Percentiles rank a stretch among this genome's conserved stretches.
phyloP scores from a whole-genome alignment of 345 rosid species.

The Aquilaria sinensis region DNA sequence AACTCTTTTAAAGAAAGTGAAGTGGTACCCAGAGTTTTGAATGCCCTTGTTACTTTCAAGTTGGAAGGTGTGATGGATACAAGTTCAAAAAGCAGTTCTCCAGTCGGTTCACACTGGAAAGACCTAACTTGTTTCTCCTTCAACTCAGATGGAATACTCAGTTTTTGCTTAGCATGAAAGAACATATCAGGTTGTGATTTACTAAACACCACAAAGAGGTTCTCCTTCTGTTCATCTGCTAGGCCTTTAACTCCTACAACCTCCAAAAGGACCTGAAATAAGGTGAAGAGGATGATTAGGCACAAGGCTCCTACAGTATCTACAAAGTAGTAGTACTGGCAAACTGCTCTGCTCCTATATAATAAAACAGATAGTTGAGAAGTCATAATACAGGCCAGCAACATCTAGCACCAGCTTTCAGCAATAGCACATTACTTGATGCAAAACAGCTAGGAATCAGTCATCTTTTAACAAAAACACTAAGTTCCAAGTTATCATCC shows the following conservation, averaged over 20 bases:
- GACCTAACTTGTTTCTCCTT: constrained; percentile 61
- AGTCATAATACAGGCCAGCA: background rate
- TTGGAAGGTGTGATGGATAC: constrained; percentile 47
- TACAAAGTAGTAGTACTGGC: no score
- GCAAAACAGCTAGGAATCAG: no score
- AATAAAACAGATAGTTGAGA: background rate
- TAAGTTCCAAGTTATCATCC: no score
- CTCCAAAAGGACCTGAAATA: constrained; percentile 56
- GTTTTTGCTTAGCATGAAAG: constrained; percentile 50
- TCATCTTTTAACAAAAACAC: no score
- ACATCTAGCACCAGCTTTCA: no score
- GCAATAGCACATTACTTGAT: no score
- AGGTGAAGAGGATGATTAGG: constrained; percentile 3
- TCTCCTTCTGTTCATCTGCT: constrained; percentile 58
- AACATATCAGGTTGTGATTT: constrained; percentile 66
- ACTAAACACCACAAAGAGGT: constrained; percentile 48
- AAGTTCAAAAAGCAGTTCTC: constrained; percentile 74
- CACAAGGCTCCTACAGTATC: background rate
- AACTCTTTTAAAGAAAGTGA: constrained; percentile 54
- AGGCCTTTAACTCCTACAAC: constrained; percentile 66
- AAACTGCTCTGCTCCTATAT: background rate
- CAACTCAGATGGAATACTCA: constrained; percentile 52
- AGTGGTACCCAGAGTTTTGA: constrained; percentile 50
- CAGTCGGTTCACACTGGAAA: constrained; percentile 74
- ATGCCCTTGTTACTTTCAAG: constrained; percentile 26